Evolutionary conservation across 1,284 basidiomycete species (phyloP).

Genomic region (Leccinum variabile): DNA sequence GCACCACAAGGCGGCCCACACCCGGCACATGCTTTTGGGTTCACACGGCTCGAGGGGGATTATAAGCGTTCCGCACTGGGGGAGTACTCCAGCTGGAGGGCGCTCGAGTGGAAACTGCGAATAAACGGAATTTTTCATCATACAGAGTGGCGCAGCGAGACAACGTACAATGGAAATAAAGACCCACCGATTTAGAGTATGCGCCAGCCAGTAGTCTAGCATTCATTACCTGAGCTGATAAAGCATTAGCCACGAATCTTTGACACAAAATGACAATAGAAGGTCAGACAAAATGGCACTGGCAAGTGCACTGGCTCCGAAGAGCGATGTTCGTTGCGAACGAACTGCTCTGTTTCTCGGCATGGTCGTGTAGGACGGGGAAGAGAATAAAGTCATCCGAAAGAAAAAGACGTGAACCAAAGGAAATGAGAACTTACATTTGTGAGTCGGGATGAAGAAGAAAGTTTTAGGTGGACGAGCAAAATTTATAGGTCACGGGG

Average conservation of each 20-base stretch:
- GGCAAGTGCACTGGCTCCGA: constrained; percentile 73
- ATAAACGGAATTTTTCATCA: constrained; percentile 68
- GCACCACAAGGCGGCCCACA: constrained; percentile 64
- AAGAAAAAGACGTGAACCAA: constrained; percentile 16
- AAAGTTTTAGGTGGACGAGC: background rate
- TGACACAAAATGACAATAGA: constrained; percentile 9
- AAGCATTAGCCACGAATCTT: constrained; percentile 15
- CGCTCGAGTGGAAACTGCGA: constrained; percentile 79
- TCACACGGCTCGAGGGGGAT: constrained; percentile 55
- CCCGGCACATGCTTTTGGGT: constrained; percentile 60
- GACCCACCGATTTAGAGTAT: constrained; percentile 30
- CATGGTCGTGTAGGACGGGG: constrained; percentile 80
- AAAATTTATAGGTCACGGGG: constrained; percentile 29
- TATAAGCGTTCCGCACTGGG: constrained; percentile 63
- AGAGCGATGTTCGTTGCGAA: constrained; percentile 70
- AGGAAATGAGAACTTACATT: constrained; percentile 21
- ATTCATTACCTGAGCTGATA: constrained; percentile 2
- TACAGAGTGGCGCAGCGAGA: constrained; percentile 29
- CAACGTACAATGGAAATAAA: constrained; percentile 6
- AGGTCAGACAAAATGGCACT: constrained; percentile 78
- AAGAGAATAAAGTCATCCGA: constrained; percentile 79
- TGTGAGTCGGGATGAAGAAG: constrained; percentile 1
- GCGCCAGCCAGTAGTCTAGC: background rate
- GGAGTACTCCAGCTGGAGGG: constrained; percentile 66
- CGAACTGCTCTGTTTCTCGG: constrained; percentile 71